Evolutionary conservation across 306 rosid genomes (phyloP).

Genomic region (Neltuma alba): DNA sequence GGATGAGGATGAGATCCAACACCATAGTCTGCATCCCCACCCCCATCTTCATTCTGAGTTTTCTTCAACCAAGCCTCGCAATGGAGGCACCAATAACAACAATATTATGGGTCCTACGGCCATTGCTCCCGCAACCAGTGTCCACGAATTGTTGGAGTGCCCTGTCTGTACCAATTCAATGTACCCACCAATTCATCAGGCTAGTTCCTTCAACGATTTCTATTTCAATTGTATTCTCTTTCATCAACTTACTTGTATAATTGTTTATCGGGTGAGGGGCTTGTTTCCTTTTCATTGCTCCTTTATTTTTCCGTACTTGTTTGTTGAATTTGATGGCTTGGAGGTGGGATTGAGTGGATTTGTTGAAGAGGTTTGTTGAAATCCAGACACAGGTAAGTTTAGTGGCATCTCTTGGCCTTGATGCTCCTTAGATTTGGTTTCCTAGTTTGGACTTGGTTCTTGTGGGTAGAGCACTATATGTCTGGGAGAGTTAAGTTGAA

Average conservation of each 20-base stretch:
- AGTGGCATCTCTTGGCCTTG: background rate
- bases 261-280: background rate
- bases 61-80: constrained; percentile 70
- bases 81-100: constrained; percentile 49
- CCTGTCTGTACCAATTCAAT: constrained; percentile 97
- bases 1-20: constrained; percentile 94
- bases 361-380: constrained; percentile 7
- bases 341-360: constrained; percentile 24
- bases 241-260: background rate
- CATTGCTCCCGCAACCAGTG: constrained; percentile 90
- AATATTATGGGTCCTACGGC: constrained; percentile 50
- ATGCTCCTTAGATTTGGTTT: constrained; percentile 20
- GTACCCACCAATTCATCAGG: constrained; percentile 99
- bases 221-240: background rate
- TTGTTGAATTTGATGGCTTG: constrained; percentile 20
- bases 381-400: background rate
- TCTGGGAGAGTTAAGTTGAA: background rate
- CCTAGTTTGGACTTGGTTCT: background rate
- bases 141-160: constrained; percentile 93
- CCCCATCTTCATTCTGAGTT: constrained; percentile 74
- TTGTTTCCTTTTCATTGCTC: background rate
- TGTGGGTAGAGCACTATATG: background rate
- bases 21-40: constrained; percentile 46
- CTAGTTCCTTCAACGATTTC: constrained; percentile 26
- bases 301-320: background rate